phyloP scores from a whole-genome alignment of 306 rosid genomes.

The Malus fusca region DNA sequence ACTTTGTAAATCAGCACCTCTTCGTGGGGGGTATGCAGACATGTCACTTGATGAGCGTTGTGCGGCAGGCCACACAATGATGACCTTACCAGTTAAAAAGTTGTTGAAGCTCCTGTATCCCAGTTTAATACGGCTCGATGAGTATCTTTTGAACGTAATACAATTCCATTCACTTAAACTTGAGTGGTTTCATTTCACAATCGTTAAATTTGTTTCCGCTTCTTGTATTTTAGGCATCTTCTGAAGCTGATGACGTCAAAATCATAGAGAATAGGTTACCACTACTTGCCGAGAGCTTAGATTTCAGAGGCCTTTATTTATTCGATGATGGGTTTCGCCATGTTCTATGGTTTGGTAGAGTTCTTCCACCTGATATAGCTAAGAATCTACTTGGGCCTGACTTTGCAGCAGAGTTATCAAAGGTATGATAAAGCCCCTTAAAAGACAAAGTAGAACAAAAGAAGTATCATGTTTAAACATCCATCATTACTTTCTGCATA shows the following conservation, averaged over 20 bases:
- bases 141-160: conserved; percentile 67
- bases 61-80: conserved; percentile 77
- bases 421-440: conserved; percentile 45
- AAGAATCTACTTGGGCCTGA: conserved; percentile 82
- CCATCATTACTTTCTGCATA: neutral
- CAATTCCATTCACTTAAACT: conserved; percentile 7
- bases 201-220: conserved; percentile 21
- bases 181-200: neutral
- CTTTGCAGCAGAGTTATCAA: conserved; percentile 88
- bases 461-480: neutral
- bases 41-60: conserved; percentile 81
- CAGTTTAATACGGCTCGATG: conserved; percentile 72
- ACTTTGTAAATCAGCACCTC: conserved; percentile 69
- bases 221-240: conserved; percentile 39
- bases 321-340: conserved; percentile 78
- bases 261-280: conserved; percentile 71
- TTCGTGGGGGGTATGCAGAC: conserved; percentile 88
- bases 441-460: neutral
- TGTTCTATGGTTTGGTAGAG: conserved; percentile 88
- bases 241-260: conserved; percentile 42
- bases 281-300: conserved; percentile 71
- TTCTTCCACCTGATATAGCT: conserved; percentile 86
- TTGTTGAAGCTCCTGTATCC: conserved; percentile 89
- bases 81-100: conserved; percentile 72
- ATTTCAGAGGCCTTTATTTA: conserved; percentile 80